Percentiles rank a stretch among this genome's conserved stretches.
Evolutionary conservation across 1,284 basidiomycete species (phyloP).

Genomic region (Amylostereum areolatum): DNA sequence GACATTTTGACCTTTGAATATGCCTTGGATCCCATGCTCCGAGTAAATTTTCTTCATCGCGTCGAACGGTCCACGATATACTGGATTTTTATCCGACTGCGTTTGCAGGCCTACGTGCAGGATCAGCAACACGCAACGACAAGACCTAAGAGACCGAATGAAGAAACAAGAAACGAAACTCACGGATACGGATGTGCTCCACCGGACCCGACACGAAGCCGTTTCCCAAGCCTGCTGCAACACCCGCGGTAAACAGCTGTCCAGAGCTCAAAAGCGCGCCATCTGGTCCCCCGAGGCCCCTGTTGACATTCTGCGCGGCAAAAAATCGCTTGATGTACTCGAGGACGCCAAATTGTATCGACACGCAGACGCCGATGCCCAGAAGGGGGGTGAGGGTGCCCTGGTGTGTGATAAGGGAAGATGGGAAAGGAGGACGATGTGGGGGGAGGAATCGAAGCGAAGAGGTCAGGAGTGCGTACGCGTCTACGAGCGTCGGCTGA

Average conservation of each 20-base stretch:
- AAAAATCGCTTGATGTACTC: conserved; percentile 90
- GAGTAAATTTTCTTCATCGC: conserved; percentile 79
- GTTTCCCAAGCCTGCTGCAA: conserved; percentile 86
- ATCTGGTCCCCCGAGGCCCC: conserved; percentile 52
- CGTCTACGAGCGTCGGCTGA: neutral
- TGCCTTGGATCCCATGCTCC: conserved; percentile 71
- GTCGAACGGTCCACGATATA: conserved; percentile 82
- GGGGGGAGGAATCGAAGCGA: neutral
- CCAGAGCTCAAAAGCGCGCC: conserved; percentile 50
- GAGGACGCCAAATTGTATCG: conserved; percentile 93
- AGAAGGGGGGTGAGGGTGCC: conserved; percentile 91
- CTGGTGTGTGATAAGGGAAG: conserved; percentile 30
- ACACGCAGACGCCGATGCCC: conserved; percentile 93
- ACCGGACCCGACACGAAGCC: conserved; percentile 92
- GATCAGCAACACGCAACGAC: neutral
- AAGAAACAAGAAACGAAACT: conserved; percentile 24
- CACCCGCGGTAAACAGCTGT: conserved; percentile 78
- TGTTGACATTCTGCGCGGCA: conserved; percentile 47
- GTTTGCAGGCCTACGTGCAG: conserved; percentile 71
- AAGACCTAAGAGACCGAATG: neutral
- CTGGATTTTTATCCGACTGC: conserved; percentile 67
- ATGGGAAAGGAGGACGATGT: neutral
- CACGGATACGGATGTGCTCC: conserved; percentile 95
- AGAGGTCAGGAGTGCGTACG: too few species aligned
- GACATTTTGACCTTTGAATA: conserved; percentile 91